Conservation (phyloP, 2,329 filamentous ascomycete species). For the Apiospora arundinis region DNA sequence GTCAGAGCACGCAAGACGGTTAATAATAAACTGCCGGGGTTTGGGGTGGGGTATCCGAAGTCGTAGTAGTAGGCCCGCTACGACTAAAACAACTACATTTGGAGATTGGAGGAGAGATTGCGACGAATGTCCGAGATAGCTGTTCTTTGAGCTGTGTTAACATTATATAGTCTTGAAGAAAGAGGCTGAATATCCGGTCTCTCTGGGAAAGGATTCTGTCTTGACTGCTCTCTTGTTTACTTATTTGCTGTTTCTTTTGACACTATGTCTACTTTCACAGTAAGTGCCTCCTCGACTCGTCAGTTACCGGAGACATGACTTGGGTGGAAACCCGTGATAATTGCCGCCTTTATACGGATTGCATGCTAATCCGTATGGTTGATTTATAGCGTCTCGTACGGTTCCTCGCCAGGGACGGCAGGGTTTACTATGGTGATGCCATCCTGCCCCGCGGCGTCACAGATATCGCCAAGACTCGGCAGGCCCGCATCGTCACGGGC, state of each 20-base stretch:
- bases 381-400: conserved; percentile 68
- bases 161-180: neutral
- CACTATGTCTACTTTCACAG: conserved; percentile 53
- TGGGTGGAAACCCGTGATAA: neutral
- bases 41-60: conserved; percentile 18
- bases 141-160: neutral
- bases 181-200: neutral
- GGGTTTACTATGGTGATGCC: conserved; percentile 76
- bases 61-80: conserved; percentile 11
- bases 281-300: conserved; percentile 30
- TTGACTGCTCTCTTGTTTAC: conserved; percentile 1
- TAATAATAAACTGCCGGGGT: conserved; percentile 17
- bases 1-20: conserved; percentile 13
- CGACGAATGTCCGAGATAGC: conserved; percentile 8
- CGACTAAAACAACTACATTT: conserved; percentile 7
- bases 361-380: neutral
- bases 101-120: conserved; percentile 12
- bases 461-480: conserved; percentile 65
- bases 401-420: conserved; percentile 74
- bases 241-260: neutral
- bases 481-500: conserved; percentile 68
- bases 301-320: neutral
- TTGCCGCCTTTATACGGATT: neutral
- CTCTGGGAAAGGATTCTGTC: neutral
- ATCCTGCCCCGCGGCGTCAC: conserved; percentile 66